These are phyloP conservation scores for Teratosphaeria pseudoeucalypti DNA, from an alignment of 2,329 filamentous ascomycete genomes.

Conservation along the genomic window DNA sequence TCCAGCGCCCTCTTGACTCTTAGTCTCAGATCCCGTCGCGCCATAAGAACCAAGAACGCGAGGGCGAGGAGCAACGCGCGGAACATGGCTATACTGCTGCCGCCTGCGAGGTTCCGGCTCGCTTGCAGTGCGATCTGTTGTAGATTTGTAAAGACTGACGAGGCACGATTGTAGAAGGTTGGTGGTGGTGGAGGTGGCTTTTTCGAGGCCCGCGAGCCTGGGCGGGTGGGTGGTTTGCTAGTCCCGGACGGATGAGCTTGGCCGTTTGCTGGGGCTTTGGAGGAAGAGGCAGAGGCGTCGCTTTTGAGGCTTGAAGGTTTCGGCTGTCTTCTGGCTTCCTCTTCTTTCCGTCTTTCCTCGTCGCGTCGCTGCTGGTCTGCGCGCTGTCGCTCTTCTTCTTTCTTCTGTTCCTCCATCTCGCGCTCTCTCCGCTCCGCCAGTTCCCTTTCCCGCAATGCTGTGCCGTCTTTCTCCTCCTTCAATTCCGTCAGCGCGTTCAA, in stretches of 20 bases:
- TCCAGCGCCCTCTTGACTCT: conserved; percentile 59
- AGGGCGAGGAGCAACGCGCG: conserved; percentile 67
- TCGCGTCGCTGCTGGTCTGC: conserved; percentile 14
- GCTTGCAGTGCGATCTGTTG: conserved; percentile 30
- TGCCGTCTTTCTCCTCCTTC: conserved; percentile 69
- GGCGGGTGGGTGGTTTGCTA: conserved; percentile 25
- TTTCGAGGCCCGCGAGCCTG: conserved; percentile 1
- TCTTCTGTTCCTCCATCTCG: conserved; percentile 29
- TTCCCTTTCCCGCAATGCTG: conserved; percentile 54
- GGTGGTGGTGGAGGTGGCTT: conserved; percentile 8
- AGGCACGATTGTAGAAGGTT: conserved; percentile 16
- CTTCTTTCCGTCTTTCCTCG: conserved; percentile 26
- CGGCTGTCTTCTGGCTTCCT: neutral
- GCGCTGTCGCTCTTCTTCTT: conserved; percentile 22
- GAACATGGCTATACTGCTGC: conserved; percentile 42
- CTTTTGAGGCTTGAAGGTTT: neutral
- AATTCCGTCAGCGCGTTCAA: conserved; percentile 74
- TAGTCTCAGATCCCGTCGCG: conserved; percentile 63
- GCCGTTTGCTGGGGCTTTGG: neutral
- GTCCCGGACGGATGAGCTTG: neutral
- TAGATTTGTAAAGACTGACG: conserved; percentile 34
- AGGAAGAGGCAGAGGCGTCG: neutral
- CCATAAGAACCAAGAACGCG: conserved; percentile 66
- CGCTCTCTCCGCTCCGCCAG: conserved; percentile 47
- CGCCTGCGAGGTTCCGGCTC: conserved; percentile 38